phyloP scores from a whole-genome alignment of 257 asterid species.

The Solanum tarijense region DNA sequence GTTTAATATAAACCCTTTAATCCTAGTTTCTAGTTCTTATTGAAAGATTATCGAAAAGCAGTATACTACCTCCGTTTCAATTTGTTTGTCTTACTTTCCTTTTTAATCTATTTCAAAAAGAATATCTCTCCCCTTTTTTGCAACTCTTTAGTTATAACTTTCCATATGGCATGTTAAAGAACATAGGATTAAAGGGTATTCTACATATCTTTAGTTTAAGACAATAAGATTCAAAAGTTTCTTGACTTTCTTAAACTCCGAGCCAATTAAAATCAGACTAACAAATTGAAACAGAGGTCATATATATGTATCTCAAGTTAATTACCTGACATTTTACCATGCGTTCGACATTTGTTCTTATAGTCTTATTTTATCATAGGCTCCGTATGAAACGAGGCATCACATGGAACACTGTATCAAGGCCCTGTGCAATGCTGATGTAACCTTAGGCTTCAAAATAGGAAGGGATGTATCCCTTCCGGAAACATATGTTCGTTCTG shows the following conservation, averaged over 20 bases:
- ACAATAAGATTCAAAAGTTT: too few species aligned
- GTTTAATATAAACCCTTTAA: too few species aligned
- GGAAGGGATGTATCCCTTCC: slow-evolving; percentile 81
- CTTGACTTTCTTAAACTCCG: too few species aligned
- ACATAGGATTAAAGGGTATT: too few species aligned
- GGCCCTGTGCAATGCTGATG: slow-evolving; percentile 89
- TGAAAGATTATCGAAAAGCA: neutral
- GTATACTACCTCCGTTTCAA: neutral
- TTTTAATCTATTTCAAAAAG: too few species aligned
- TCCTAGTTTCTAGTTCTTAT: too few species aligned
- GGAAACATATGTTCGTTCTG: slow-evolving; percentile 68
- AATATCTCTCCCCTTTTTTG: too few species aligned
- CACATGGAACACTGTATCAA: slow-evolving; percentile 82
- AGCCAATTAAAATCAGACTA: too few species aligned
- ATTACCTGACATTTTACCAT: neutral
- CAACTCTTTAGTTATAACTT: too few species aligned
- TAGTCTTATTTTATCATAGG: slow-evolving; percentile 27
- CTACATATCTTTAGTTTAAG: too few species aligned
- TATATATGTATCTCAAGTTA: neutral
- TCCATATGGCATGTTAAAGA: too few species aligned
- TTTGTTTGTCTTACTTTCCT: neutral
- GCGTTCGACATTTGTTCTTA: neutral
- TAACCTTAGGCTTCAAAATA: slow-evolving; percentile 65
- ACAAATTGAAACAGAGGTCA: neutral
- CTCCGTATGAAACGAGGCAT: slow-evolving; percentile 76